Conservation (phyloP, 192 early-diverging fungal genomes). For the Pilobolus umbonatus region DNA sequence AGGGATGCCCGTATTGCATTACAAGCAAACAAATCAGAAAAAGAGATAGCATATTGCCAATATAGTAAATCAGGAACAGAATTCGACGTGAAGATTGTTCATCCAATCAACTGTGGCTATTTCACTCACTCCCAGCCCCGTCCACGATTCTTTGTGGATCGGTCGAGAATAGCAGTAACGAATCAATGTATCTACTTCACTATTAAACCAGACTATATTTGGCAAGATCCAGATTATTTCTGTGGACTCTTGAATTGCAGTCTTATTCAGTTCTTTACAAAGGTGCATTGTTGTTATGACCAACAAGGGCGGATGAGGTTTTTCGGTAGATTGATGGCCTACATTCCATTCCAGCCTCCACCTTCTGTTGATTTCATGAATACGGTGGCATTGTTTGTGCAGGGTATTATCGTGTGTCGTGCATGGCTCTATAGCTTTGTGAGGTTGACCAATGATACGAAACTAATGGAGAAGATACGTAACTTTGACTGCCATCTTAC, state of each 20-base stretch:
- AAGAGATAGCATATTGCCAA: conserved; percentile 43
- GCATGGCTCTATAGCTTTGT: conserved; percentile 16
- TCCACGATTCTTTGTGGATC: conserved; percentile 53
- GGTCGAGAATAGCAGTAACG: conserved; percentile 37
- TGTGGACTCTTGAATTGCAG: conserved; percentile 40
- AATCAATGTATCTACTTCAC: conserved; percentile 60
- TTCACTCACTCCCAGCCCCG: conserved; percentile 48
- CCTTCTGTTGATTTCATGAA: not conserved
- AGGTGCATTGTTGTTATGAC: conserved; percentile 47
- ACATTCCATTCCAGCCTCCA: conserved; percentile 43
- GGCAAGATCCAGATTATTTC: conserved; percentile 32
- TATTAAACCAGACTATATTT: conserved; percentile 13
- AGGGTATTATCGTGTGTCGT: conserved; percentile 2
- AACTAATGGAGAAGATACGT: conserved; percentile 22
- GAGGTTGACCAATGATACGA: not conserved
- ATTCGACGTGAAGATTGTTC: conserved; percentile 44
- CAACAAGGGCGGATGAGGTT: conserved; percentile 52
- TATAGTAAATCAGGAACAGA: conserved; percentile 52
- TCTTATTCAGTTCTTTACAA: conserved; percentile 43
- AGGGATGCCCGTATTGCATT: conserved; percentile 42
- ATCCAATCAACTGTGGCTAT: conserved; percentile 58
- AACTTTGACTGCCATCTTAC: conserved; percentile 20
- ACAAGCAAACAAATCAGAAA: conserved; percentile 37
- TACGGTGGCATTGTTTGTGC: conserved; percentile 13
- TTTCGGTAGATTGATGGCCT: conserved; percentile 55